Evolutionary conservation across 768 basidiomycete species (phyloP).

Genomic region (Trametes sanguinea): DNA sequence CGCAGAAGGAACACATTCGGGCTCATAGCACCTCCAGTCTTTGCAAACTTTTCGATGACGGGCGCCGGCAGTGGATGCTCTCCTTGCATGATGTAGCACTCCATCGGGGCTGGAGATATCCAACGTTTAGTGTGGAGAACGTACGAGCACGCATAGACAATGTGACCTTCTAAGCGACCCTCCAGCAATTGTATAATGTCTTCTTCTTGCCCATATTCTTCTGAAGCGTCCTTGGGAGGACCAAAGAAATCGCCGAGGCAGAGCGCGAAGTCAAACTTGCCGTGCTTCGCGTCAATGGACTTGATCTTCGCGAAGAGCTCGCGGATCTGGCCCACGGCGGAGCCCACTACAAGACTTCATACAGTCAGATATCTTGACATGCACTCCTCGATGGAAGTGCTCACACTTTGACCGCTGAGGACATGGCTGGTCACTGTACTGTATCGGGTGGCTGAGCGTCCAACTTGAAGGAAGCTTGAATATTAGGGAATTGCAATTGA

Average conservation of each 20-base stretch:
- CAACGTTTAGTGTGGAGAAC: slow-evolving; percentile 16
- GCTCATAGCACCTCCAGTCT: slow-evolving; percentile 77
- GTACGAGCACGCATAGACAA: not conserved
- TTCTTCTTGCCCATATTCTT: slow-evolving; percentile 41
- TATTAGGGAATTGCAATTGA: too few relatives aligned
- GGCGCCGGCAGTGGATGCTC: slow-evolving; percentile 68
- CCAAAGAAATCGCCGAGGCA: slow-evolving; percentile 89
- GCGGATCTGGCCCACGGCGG: slow-evolving; percentile 71
- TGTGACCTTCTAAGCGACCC: slow-evolving; percentile 66
- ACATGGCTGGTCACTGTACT: not conserved
- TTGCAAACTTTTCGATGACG: slow-evolving; percentile 74
- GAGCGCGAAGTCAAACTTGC: slow-evolving; percentile 84
- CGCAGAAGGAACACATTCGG: slow-evolving; percentile 85
- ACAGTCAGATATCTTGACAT: not conserved
- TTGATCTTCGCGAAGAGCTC: slow-evolving; percentile 82
- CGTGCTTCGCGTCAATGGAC: slow-evolving; percentile 86
- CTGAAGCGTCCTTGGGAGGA: slow-evolving; percentile 39
- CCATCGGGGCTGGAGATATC: slow-evolving; percentile 64
- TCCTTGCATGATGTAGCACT: slow-evolving; percentile 94
- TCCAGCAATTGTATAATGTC: slow-evolving; percentile 63
- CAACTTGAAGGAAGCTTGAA: too few relatives aligned
- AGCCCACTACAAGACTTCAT: slow-evolving; percentile 73
- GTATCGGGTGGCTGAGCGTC: not conserved
- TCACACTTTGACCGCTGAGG: slow-evolving; percentile 28
- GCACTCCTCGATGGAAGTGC: not conserved